Conservation (phyloP, 192 early-diverging fungal genomes). For the Ambispora gerdemannii region DNA sequence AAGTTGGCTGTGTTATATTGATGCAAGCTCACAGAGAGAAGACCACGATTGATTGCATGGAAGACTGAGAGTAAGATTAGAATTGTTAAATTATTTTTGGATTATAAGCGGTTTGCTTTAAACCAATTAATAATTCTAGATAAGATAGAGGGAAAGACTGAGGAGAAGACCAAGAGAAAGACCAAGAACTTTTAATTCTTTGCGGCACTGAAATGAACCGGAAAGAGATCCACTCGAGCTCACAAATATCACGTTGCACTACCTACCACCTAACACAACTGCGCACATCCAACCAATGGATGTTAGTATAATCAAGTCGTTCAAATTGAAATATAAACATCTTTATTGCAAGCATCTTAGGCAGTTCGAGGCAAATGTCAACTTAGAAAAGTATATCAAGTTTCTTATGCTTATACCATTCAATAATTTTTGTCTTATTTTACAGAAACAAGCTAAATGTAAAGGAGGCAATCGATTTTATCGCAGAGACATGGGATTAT, state of each 20-base stretch:
- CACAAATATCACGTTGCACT: background rate
- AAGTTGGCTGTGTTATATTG: no score
- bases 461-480: slow-evolving; percentile 6
- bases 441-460: background rate
- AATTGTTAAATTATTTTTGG: no score
- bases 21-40: no score
- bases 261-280: background rate
- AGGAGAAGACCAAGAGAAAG: no score
- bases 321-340: background rate
- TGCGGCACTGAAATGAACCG: no score
- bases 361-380: background rate
- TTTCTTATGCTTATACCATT: background rate
- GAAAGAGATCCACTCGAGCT: background rate
- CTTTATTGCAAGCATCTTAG: background rate
- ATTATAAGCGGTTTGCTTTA: no score
- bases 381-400: background rate
- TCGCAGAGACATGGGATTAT: background rate
- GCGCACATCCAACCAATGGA: slow-evolving; percentile 6
- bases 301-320: background rate
- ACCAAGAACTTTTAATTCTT: no score
- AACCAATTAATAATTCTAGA: no score
- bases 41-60: no score
- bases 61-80: no score
- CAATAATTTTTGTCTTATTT: background rate
- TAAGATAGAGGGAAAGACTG: no score